These are phyloP conservation scores for Aspergillus fijiensis DNA, from an alignment of 2,329 filamentous ascomycete genomes.

Conservation along the genomic window DNA sequence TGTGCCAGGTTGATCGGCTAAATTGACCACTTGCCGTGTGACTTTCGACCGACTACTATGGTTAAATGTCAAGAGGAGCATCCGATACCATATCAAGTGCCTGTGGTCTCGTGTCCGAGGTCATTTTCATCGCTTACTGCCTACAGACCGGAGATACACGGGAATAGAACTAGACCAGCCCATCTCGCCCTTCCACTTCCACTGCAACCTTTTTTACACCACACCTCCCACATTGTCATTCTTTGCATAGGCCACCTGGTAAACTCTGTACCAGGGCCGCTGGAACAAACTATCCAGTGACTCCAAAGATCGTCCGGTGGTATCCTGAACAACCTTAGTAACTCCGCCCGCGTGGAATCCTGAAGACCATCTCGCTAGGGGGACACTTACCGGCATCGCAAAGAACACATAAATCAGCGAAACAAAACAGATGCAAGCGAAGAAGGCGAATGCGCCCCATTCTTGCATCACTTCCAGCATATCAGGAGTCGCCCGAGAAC, in stretches of 20 bases:
- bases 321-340: slow-evolving; percentile 14
- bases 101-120: too few species aligned
- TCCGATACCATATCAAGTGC: neutral
- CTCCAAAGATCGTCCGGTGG: slow-evolving; percentile 20
- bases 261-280: slow-evolving; percentile 21
- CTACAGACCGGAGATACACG: neutral
- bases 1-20: neutral
- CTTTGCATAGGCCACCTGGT: slow-evolving; percentile 20
- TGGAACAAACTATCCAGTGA: slow-evolving; percentile 21
- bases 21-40: neutral
- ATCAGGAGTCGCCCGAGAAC: slow-evolving; percentile 23
- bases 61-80: neutral
- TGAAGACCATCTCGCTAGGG: neutral
- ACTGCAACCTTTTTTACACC: neutral
- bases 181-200: neutral
- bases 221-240: slow-evolving; percentile 1
- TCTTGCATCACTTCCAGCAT: slow-evolving; percentile 22
- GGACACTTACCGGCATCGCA: slow-evolving; percentile 20
- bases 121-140: neutral
- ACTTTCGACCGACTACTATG: too few species aligned
- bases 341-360: neutral
- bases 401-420: slow-evolving; percentile 24
- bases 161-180: neutral
- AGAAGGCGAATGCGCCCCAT: slow-evolving; percentile 27
- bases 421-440: slow-evolving; percentile 20